Conservation (phyloP, 176 grass and related monocot species). For the Triticum monococcum region DNA sequence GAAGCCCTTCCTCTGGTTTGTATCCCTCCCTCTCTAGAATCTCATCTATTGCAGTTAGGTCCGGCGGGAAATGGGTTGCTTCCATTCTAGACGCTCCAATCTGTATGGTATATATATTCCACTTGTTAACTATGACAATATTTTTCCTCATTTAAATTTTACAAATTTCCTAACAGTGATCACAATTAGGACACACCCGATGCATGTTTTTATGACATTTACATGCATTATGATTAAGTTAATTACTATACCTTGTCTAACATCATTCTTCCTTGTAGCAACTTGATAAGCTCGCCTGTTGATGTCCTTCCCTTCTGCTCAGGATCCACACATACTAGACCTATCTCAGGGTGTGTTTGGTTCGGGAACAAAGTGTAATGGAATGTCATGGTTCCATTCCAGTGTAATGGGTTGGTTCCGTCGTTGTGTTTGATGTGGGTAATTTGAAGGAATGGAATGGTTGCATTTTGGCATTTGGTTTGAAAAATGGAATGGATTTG, state of each 20-base stretch:
- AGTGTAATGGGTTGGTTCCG: too few species aligned
- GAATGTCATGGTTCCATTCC: too few species aligned
- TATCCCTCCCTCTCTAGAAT: conserved; percentile 62
- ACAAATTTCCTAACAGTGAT: neutral
- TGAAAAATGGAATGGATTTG: too few species aligned
- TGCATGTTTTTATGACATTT: neutral
- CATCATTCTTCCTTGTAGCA: neutral
- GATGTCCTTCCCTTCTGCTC: neutral
- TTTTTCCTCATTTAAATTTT: too few species aligned
- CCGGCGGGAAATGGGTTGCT: conserved; percentile 65
- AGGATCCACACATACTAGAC: neutral
- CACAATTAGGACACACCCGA: neutral
- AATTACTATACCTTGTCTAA: neutral
- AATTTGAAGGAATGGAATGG: too few species aligned
- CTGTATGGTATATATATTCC: neutral
- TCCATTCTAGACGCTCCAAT: conserved; percentile 28
- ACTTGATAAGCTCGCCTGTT: neutral
- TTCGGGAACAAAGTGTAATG: too few species aligned
- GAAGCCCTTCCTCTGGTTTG: conserved; percentile 61
- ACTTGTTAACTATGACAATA: neutral
- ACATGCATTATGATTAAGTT: neutral
- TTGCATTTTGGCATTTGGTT: too few species aligned
- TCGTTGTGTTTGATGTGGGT: too few species aligned
- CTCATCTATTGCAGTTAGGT: conserved; percentile 69
- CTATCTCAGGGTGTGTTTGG: neutral